Evolutionary conservation across 805 yeast species (phyloP).

Genomic region (Candida rishiriensis): DNA sequence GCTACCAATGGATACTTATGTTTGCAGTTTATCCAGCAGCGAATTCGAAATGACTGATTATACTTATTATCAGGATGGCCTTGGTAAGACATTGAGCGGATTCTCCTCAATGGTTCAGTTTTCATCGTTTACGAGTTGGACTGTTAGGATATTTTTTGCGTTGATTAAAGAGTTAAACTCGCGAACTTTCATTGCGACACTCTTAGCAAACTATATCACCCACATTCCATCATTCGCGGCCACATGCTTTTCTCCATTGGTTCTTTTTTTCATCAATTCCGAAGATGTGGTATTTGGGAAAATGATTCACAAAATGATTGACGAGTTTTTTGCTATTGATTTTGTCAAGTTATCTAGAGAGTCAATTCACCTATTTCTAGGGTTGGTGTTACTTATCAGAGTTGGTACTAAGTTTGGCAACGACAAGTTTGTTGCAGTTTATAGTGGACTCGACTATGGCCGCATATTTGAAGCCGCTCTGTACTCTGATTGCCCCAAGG

Average conservation of each 20-base stretch:
- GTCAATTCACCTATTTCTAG: constrained; percentile 22
- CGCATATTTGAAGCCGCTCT: constrained; percentile 31
- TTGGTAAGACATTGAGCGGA: constrained; percentile 11
- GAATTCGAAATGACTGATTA: constrained; percentile 16
- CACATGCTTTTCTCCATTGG: constrained; percentile 24
- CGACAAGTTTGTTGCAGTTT: constrained; percentile 27
- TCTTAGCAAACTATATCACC: constrained; percentile 31
- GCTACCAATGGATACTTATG: constrained; percentile 32
- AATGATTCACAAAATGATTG: constrained; percentile 16
- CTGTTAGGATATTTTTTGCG: constrained; percentile 28
- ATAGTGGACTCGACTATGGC: constrained; percentile 27
- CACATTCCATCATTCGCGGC: constrained; percentile 25
- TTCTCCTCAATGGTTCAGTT: constrained; percentile 10
- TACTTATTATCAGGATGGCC: constrained; percentile 8
- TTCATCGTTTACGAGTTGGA: constrained; percentile 27
- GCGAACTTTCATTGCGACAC: constrained; percentile 27
- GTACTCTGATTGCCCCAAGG: constrained; percentile 31
- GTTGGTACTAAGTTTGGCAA: constrained; percentile 33
- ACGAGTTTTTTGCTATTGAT: constrained; percentile 19
- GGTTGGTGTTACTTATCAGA: constrained; percentile 34
- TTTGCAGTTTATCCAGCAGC: constrained; percentile 30
- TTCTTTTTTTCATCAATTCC: constrained; percentile 24
- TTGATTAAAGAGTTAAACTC: constrained; percentile 31
- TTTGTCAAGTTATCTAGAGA: constrained; percentile 5
- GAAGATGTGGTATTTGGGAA: constrained; percentile 17